phyloP scores from a whole-genome alignment of 306 rosid species.

The Glycine tomentella region DNA sequence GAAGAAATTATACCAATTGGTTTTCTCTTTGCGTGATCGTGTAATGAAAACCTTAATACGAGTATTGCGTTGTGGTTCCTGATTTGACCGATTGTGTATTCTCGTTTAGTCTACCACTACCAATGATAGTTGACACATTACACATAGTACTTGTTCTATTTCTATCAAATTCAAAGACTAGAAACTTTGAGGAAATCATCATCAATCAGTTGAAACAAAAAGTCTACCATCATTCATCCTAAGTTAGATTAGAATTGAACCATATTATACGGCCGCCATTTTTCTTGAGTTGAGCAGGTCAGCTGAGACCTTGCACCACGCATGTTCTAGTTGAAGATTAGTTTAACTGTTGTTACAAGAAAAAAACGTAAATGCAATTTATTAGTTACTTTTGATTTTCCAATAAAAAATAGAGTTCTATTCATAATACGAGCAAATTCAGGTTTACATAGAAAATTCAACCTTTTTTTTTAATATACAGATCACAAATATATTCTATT shows the following conservation, averaged over 20 bases:
- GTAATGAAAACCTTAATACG: conserved; percentile 10
- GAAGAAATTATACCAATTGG: conserved; percentile 24
- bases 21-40: conserved; percentile 34
- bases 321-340: not conserved
- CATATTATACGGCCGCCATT: conserved; percentile 25
- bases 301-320: not conserved
- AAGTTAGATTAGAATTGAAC: conserved; percentile 31
- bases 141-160: too few relatives aligned
- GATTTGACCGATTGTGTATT: conserved; percentile 42
- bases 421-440: too few relatives aligned
- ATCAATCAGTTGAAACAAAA: conserved; percentile 43
- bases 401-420: not conserved
- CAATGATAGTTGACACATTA: conserved; percentile 24
- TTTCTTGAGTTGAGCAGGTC: not conserved
- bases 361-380: not conserved
- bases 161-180: conserved; percentile 19
- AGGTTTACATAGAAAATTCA: too few relatives aligned
- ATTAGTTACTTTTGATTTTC: not conserved
- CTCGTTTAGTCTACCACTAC: conserved; percentile 38
- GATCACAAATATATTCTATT: too few relatives aligned
- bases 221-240: conserved; percentile 28
- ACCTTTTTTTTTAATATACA: too few relatives aligned
- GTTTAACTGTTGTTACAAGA: not conserved
- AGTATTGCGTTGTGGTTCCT: conserved; percentile 2
- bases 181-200: conserved; percentile 47